These are phyloP conservation scores for Suhomyces vadensis DNA, from an alignment of 805 yeast species.

Conservation along the genomic window DNA sequence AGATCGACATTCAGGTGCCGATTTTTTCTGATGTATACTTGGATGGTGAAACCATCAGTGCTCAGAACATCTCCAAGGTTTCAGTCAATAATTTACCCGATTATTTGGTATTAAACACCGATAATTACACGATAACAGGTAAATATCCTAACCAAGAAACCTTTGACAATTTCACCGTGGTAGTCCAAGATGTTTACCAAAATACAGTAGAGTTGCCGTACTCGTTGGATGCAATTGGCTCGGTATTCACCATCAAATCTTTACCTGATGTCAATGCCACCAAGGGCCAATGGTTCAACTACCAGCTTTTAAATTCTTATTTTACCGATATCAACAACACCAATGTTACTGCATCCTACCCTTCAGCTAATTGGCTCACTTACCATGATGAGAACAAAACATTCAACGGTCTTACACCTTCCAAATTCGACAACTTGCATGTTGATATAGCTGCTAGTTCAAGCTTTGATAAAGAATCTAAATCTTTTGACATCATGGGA, in stretches of 20 bases:
- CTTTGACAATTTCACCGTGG: slow-evolving; percentile 51
- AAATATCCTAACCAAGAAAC: slow-evolving; percentile 50
- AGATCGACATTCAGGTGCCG: slow-evolving; percentile 60
- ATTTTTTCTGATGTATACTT: slow-evolving; percentile 57
- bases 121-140: slow-evolving; percentile 51
- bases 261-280: slow-evolving; percentile 69
- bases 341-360: slow-evolving; percentile 43
- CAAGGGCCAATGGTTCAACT: slow-evolving; percentile 57
- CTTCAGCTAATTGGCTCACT: slow-evolving; percentile 58
- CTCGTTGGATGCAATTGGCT: slow-evolving; percentile 52
- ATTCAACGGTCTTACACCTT: slow-evolving; percentile 63
- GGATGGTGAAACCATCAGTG: slow-evolving; percentile 55
- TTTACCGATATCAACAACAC: slow-evolving; percentile 58
- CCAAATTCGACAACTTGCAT: slow-evolving; percentile 22
- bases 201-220: slow-evolving; percentile 62
- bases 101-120: slow-evolving; percentile 51
- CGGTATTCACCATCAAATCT: slow-evolving; percentile 55
- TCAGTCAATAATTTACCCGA: slow-evolving; percentile 54
- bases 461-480: slow-evolving; percentile 28
- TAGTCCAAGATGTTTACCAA: slow-evolving; percentile 58
- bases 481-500: slow-evolving; percentile 55
- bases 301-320: slow-evolving; percentile 52
- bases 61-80: slow-evolving; percentile 56
- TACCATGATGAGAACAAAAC: slow-evolving; percentile 63
- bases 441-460: slow-evolving; percentile 34